phyloP scores from a whole-genome alignment of 1,284 basidiomycete species.

The Tausonia pullulans region DNA sequence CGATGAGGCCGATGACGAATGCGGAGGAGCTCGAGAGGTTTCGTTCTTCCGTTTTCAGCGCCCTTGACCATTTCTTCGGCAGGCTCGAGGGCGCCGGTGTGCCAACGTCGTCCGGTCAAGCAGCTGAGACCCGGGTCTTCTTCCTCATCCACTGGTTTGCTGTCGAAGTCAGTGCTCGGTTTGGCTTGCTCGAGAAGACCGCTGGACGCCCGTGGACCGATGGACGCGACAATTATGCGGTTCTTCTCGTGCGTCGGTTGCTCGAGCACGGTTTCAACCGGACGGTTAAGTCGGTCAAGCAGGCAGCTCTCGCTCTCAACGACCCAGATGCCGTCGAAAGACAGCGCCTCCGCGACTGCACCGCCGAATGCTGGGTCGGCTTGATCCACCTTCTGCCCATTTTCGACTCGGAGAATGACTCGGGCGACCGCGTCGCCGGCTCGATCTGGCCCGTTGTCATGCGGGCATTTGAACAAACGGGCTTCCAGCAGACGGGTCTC shows the following conservation, averaged over 20 bases:
- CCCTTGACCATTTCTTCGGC: slow-evolving; percentile 37
- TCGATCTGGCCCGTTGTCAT: slow-evolving; percentile 35
- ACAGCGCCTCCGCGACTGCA: slow-evolving; percentile 34
- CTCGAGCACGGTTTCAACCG: slow-evolving; percentile 45
- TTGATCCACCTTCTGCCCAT: slow-evolving; percentile 46
- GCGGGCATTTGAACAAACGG: neutral
- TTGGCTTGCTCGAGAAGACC: slow-evolving; percentile 18
- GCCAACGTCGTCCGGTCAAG: slow-evolving; percentile 10
- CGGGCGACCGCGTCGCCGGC: neutral
- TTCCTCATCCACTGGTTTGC: slow-evolving; percentile 49
- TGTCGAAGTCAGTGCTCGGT: slow-evolving; percentile 41
- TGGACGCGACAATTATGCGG: slow-evolving; percentile 1
- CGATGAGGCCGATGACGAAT: slow-evolving; percentile 9
- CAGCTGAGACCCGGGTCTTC: slow-evolving; percentile 25
- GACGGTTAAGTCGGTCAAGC: slow-evolving; percentile 38
- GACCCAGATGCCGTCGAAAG: slow-evolving; percentile 29
- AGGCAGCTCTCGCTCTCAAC: slow-evolving; percentile 26
- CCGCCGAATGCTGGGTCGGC: slow-evolving; percentile 64
- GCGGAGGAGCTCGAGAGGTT: slow-evolving; percentile 21
- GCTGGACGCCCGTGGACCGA: slow-evolving; percentile 3
- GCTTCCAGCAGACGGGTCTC: slow-evolving; percentile 30
- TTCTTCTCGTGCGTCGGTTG: slow-evolving; percentile 44
- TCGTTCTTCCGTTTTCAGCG: slow-evolving; percentile 35
- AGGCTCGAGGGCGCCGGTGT: slow-evolving; percentile 31
- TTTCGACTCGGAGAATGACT: too few species aligned